Base-by-base conservation (phyloP, 169 alveolate genomes). In the Plasmodium falciparum region DNA sequence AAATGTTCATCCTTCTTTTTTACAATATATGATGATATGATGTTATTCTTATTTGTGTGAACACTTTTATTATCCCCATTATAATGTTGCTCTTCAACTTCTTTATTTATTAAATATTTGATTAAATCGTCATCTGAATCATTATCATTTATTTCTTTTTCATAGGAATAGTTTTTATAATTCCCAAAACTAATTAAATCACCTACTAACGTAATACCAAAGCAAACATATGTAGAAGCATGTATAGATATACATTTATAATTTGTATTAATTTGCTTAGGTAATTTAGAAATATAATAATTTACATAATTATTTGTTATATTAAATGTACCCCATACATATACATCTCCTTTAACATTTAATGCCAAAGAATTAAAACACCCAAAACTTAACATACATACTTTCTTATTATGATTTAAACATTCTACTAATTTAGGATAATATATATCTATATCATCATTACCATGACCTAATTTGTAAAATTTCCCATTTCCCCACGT, bases 401-500 rank as follows among this genome's bases (percentile, higher is more conserved):
- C 61, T 61, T 74, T 74, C 20, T 74, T 74, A 39, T 17, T 20
- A 43, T 7, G 52, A 74, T 58, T 74, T 12, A 74, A 74, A 62
- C 61, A 74, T 45, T 74, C 88, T 4, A 74, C 8, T 20, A 26
- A 26, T 62, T 69, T 52, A 2, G 91, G 91, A 69, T n/a, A 33
- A 33, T 56, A 17, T 50, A 67, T 54, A 69, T 83, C 91, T 9
- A 9, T 70, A 22, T 83, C 85, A 83, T 69, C 56, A 69, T 58
- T 17, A 6, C 80, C 90, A 83, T 93, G 97, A 0, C 98, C 98
- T 2, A 96, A 95, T 29, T 94, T 92, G 20, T 95, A 97, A 47
- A 93, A 94, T 56, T 88, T 91, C 0, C 97, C 96, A 66, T 88
- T 88, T 3, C 98, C 98, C 98, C 97, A 96, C 17, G 98, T 96